These are phyloP conservation scores for Prototheca cutis DNA, from an alignment of 163 green algal species.

Conservation along the genomic window DNA sequence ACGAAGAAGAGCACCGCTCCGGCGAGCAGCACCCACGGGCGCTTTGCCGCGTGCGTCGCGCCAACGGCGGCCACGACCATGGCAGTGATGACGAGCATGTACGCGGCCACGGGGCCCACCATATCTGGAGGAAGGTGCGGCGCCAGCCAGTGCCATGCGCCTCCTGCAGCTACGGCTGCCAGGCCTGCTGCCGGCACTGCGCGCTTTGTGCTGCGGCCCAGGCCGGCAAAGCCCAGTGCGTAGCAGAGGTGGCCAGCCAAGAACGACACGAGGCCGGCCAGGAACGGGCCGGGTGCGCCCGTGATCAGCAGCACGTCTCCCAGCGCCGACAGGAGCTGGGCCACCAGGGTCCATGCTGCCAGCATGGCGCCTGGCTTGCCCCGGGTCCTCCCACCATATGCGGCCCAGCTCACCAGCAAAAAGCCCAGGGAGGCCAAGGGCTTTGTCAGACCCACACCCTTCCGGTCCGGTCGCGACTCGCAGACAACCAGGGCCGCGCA, in stretches of 20 bases:
- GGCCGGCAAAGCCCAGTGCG: neutral
- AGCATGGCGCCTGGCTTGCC: neutral
- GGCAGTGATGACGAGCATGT: neutral
- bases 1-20: neutral
- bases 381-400: too few relatives aligned
- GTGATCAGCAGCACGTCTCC: neutral
- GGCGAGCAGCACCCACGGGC: neutral
- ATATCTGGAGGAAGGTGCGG: neutral
- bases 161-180: neutral
- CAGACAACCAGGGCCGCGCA: neutral
- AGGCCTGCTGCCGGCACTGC: neutral
- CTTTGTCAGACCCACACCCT: neutral
- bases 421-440: neutral
- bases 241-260: neutral
- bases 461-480: neutral
- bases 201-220: neutral
- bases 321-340: neutral
- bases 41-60: neutral
- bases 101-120: neutral
- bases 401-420: neutral
- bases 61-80: neutral
- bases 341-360: neutral
- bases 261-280: neutral
- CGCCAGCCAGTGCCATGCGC: neutral
- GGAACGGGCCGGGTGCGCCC: neutral